phyloP scores from a whole-genome alignment of 225 moss, liverwort and hornwort species.

The Sphagnum contortum region DNA sequence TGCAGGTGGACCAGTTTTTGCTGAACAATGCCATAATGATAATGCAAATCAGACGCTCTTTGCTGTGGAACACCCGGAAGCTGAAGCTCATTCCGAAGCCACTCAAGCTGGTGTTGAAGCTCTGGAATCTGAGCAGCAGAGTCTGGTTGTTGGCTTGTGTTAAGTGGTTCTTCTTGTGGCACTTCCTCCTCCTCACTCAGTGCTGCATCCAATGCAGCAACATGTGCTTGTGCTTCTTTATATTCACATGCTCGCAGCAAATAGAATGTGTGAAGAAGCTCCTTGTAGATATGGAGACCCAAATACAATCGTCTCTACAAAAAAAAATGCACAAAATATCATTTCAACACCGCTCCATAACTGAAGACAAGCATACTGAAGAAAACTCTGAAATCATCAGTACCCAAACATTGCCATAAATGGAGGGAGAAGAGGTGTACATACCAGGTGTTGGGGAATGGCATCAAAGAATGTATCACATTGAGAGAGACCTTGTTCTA shows the following conservation, averaged over 20 bases:
- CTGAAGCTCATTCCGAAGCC: conserved; percentile 41
- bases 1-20: conserved; percentile 42
- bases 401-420: no score
- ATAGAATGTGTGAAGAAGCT: conserved; percentile 67
- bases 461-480: conserved; percentile 59
- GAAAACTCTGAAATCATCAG: no score
- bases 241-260: conserved; percentile 84
- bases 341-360: no score
- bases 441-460: conserved; percentile 54
- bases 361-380: no score
- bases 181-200: conserved; percentile 32
- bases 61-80: conserved; percentile 28
- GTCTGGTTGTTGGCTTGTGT: conserved; percentile 11
- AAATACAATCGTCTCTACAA: conserved; percentile 71
- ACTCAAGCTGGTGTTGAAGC: conserved; percentile 49
- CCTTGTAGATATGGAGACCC: conserved; percentile 85
- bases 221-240: conserved; percentile 61
- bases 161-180: no score
- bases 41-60: conserved; percentile 45
- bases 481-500: conserved; percentile 47
- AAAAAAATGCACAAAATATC: not conserved
- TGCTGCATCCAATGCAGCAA: conserved; percentile 49
- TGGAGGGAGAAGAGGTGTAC: no score
- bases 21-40: conserved; percentile 45
- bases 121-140: conserved; percentile 36